A percentile compares a stretch with the other conserved stretches of the same genome.
Conservation (phyloP, 2,329 filamentous ascomycete genomes). For the Lachnellula arida region DNA sequence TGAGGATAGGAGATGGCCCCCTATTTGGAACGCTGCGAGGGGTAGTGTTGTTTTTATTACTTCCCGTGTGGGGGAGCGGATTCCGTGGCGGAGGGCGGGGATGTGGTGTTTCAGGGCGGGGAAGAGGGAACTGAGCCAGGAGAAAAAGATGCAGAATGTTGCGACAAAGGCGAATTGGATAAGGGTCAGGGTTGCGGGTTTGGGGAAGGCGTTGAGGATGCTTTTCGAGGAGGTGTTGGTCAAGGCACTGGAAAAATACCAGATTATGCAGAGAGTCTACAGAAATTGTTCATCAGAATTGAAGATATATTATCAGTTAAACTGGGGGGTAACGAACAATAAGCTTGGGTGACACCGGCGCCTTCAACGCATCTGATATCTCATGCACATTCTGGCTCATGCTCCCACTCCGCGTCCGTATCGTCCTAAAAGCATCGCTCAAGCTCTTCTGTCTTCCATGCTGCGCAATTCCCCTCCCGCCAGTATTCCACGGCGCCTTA, state of each 20-base stretch:
- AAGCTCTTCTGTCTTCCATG: slow-evolving; percentile 81
- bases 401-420: slow-evolving; percentile 75
- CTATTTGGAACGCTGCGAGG: slow-evolving; percentile 86
- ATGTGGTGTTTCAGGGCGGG: slow-evolving; percentile 66
- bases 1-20: slow-evolving; percentile 88
- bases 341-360: slow-evolving; percentile 81
- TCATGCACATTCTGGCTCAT: slow-evolving; percentile 92
- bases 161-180: slow-evolving; percentile 93
- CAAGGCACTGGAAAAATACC: slow-evolving; percentile 93
- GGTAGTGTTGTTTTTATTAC: slow-evolving; percentile 87
- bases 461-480: slow-evolving; percentile 43
- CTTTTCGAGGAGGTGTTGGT: slow-evolving; percentile 98
- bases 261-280: slow-evolving; percentile 78
- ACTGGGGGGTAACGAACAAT: slow-evolving; percentile 55
- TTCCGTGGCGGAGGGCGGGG: slow-evolving; percentile 77
- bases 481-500: slow-evolving; percentile 24
- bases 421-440: slow-evolving; percentile 79
- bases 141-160: slow-evolving; percentile 75
- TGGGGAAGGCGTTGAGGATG: slow-evolving; percentile 86
- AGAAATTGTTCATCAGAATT: slow-evolving; percentile 26
- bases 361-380: slow-evolving; percentile 83
- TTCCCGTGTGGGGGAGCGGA: slow-evolving; percentile 74
- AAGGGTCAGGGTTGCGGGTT: slow-evolving; percentile 85
- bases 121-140: slow-evolving; percentile 69
- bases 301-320: not conserved